Evolutionary conservation across 2,329 filamentous ascomycete species (phyloP), one percentile per base, ranked within the genome.

Genomic region (Biscogniauxia marginata): DNA sequence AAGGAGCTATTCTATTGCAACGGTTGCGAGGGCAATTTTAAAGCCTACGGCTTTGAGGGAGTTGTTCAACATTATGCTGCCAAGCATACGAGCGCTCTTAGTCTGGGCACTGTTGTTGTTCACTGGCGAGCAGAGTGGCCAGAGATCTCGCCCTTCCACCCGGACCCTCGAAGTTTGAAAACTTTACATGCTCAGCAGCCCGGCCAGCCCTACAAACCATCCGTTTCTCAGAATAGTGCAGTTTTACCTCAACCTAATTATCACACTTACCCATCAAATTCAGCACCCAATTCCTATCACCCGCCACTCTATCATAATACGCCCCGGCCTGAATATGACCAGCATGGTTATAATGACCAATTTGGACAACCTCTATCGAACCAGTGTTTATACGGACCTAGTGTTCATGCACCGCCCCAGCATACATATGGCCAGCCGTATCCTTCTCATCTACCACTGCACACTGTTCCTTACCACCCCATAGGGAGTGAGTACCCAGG

Each of bases 111-210:
- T 64, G 76, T 89, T 48, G 84, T 92, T 46, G 88, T 93, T 16
- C 80, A 88, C 66, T 96, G 90, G 91, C 85, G 86, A 69, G 84
- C 89, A 3, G 87, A 91, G 69, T 96, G 90, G 91, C 90, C 90
- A 45, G 83, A 86, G 62, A 76, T 83, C 24, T 82, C 88, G n/a
- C 89, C 89, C 0, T 93, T 93, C 71, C 80, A 84, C 61, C 79
- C 84, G 20, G 80, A 88, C 62, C 83, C 84, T 54, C 75, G 75
- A 39, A 70, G 73, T 25, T 56, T 67, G 16, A 76, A 72, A 52
- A 52, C 56, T 19, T 51, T 64, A 11, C 56, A 55, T 25, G 50
- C 58, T 52, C 30, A 45, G 30, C 55, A 62, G 25, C 47, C 49
- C 39, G 13, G 53, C 9, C 44, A 49, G 19, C 39, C 53, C 5